Percentiles rank a stretch among this genome's conserved stretches.
These are phyloP conservation scores for Alectoria sarmentosa DNA, from an alignment of 495 filamentous ascomycete genomes.

Conservation along the genomic window DNA sequence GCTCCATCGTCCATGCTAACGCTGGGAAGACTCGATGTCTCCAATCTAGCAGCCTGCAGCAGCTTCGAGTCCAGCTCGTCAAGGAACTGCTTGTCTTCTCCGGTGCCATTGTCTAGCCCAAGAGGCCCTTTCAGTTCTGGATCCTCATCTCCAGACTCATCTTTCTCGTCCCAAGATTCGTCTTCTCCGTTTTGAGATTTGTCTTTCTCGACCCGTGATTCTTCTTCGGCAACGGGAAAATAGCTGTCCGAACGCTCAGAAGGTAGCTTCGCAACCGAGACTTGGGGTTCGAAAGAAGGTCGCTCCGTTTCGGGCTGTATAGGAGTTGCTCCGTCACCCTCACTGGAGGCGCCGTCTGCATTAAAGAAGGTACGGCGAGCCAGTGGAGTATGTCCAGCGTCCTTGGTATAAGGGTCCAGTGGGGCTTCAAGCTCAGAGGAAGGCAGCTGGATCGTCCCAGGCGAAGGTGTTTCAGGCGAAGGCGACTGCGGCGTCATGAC, in stretches of 20 bases:
- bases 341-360: conserved; percentile 16
- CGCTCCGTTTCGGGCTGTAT: conserved; percentile 10
- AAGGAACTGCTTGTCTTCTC: conserved; percentile 22
- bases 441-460: not conserved
- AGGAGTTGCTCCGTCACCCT: conserved; percentile 11
- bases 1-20: conserved; percentile 18
- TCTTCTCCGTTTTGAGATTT: not conserved
- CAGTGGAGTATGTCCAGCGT: conserved; percentile 27
- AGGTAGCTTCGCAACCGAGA: conserved; percentile 13
- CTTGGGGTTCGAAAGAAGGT: conserved; percentile 14
- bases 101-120: conserved; percentile 19
- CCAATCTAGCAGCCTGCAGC: conserved; percentile 15
- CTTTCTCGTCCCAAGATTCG: not conserved
- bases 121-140: conserved; percentile 22
- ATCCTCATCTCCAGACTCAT: conserved; percentile 17
- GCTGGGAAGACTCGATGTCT: not conserved
- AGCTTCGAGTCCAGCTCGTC: conserved; percentile 25
- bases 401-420: conserved; percentile 12
- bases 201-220: not conserved
- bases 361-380: conserved; percentile 12
- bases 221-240: conserved; percentile 11
- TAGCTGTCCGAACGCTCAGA: conserved; percentile 26
- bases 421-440: conserved; percentile 1
- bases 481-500: conserved; percentile 19
- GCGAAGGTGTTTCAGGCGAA: conserved; percentile 13